Conservation (phyloP, 345 rosid species). For the Citrus australasica region DNA sequence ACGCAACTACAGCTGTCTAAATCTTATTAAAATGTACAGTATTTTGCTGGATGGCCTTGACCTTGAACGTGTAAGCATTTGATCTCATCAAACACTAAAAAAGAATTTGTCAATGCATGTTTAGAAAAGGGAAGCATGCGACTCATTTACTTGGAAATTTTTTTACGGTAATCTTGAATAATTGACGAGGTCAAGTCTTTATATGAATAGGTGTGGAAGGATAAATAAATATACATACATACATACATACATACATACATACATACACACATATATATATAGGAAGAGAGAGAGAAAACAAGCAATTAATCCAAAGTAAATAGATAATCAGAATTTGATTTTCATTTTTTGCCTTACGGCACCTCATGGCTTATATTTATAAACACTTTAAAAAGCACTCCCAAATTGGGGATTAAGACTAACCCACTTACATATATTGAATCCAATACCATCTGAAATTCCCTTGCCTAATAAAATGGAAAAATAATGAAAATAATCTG, state of each 20-base stretch:
- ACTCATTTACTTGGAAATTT: background rate
- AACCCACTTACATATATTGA: background rate
- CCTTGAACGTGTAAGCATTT: background rate
- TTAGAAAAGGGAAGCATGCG: background rate
- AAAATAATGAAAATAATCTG: background rate
- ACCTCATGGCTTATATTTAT: slow-evolving; percentile 3
- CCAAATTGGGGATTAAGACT: background rate
- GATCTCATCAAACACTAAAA: background rate
- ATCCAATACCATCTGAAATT: background rate
- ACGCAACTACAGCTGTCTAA: slow-evolving; percentile 3
- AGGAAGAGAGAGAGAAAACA: background rate
- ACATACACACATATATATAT: too few relatives aligned
- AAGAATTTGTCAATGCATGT: background rate
- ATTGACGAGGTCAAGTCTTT: background rate
- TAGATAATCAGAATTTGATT: background rate
- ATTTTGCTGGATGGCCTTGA: background rate
- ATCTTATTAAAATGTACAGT: background rate
- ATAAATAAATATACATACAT: background rate
- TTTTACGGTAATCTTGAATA: background rate
- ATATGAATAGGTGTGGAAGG: background rate
- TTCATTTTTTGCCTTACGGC: slow-evolving; percentile 24
- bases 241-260: rapidly evolving
- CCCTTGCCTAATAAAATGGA: background rate
- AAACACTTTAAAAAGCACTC: background rate
- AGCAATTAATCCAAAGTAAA: background rate